Conservation (phyloP, 495 filamentous ascomycete genomes). For the Elasticomyces elasticus region DNA sequence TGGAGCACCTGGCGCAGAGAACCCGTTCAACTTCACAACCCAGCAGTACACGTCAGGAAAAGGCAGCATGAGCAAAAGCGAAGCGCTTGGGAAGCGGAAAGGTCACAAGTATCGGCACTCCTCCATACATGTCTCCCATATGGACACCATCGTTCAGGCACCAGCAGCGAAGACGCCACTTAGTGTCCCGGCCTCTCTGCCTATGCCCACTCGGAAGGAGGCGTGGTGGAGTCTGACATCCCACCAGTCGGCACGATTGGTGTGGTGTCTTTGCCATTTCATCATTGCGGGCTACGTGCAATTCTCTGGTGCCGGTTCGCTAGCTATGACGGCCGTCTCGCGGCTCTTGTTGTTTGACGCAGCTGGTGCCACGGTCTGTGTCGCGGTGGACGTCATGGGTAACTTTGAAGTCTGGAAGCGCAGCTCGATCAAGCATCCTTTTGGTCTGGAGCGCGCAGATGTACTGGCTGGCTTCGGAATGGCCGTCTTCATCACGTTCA, state of each 20-base stretch:
- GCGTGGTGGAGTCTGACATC: conserved; percentile 74
- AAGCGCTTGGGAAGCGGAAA: conserved; percentile 65
- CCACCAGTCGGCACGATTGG: conserved; percentile 69
- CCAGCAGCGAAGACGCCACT: conserved; percentile 82
- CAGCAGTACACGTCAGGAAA: conserved; percentile 51
- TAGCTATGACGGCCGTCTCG: conserved; percentile 85
- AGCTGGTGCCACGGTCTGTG: conserved; percentile 83
- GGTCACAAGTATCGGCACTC: conserved; percentile 98
- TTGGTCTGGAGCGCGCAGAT: conserved; percentile 83
- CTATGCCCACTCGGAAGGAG: conserved; percentile 84
- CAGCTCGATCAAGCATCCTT: conserved; percentile 84
- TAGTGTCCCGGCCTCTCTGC: conserved; percentile 82
- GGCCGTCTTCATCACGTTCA: conserved; percentile 88
- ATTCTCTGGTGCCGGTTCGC: conserved; percentile 73
- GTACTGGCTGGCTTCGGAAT: conserved; percentile 95
- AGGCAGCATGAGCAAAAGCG: conserved; percentile 11
- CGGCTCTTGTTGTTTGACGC: conserved; percentile 93
- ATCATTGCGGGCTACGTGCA: conserved; percentile 71
- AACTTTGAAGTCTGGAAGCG: conserved; percentile 98
- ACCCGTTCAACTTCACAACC: conserved; percentile 91
- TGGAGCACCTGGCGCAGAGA: conserved; percentile 35
- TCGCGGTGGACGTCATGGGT: conserved; percentile 78
- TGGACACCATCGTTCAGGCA: conserved; percentile 74
- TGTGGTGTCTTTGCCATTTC: conserved; percentile 86
- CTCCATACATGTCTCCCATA: conserved; percentile 68